A percentile compares a stretch with the other conserved stretches of the same genome.
These are phyloP conservation scores for Epichloe coenophiala DNA, from an alignment of 2,329 filamentous ascomycete genomes.

Conservation along the genomic window DNA sequence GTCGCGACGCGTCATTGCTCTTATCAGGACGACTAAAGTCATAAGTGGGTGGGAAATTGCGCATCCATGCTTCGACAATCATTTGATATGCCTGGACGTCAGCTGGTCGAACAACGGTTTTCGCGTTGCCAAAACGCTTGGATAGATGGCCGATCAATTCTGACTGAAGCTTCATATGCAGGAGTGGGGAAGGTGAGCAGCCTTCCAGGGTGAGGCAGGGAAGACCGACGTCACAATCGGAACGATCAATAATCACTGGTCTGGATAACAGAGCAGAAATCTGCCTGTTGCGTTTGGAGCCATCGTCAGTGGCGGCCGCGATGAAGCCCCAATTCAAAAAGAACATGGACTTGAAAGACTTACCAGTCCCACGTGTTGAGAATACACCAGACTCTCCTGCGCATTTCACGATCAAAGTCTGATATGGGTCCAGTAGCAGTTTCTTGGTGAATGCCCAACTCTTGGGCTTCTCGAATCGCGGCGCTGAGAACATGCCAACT, in stretches of 20 bases:
- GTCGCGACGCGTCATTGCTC: conserved; percentile 24
- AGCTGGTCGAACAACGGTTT: conserved; percentile 14
- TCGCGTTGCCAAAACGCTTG: conserved; percentile 17
- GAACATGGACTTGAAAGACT: conserved; percentile 1
- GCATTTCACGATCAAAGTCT: conserved; percentile 23
- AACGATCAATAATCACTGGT: conserved; percentile 22
- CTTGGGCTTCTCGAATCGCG: conserved; percentile 23
- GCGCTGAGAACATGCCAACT: conserved; percentile 23
- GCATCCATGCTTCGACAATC: conserved; percentile 28
- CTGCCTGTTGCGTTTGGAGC: conserved; percentile 13
- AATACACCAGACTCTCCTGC: conserved; percentile 23
- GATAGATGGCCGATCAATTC: conserved; percentile 18
- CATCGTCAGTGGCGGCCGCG: too few relatives aligned
- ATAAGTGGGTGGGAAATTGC: conserved; percentile 27
- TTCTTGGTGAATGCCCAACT: conserved; percentile 23
- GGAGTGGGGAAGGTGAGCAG: conserved; percentile 17
- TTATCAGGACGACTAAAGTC: conserved; percentile 25
- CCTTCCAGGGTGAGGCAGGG: conserved; percentile 21
- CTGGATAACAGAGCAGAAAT: conserved; percentile 20
- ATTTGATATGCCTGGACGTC: conserved; percentile 20
- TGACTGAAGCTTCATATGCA: conserved; percentile 24
- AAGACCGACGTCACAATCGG: conserved; percentile 18
- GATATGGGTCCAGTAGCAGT: conserved; percentile 12
- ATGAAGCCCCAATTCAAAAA: background rate
- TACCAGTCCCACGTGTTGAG: conserved; percentile 26